phyloP scores from a whole-genome alignment of 1,139 yeast species.

The Blastobotrys ciferrii region DNA sequence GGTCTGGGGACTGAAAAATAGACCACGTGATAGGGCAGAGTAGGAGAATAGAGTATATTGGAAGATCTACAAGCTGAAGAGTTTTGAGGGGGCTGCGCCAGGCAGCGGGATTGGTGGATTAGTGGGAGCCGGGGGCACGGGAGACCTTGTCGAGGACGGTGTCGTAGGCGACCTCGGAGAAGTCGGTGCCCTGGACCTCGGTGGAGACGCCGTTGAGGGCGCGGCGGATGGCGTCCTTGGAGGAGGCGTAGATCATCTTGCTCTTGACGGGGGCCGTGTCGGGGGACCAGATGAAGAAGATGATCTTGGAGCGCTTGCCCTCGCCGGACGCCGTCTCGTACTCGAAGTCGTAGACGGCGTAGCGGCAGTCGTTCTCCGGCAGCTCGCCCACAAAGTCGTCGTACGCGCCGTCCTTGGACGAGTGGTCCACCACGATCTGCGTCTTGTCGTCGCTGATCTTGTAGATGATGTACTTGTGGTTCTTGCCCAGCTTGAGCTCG shows the following conservation, averaged over 20 bases:
- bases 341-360: constrained; percentile 95
- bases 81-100: neutral
- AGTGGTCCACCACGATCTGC: constrained; percentile 83
- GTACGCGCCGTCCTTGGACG: constrained; percentile 71
- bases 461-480: constrained; percentile 78
- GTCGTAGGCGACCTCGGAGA: constrained; percentile 93
- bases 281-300: constrained; percentile 96
- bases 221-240: constrained; percentile 96
- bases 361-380: constrained; percentile 95
- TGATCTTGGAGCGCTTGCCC: constrained; percentile 91
- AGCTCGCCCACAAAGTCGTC: constrained; percentile 81
- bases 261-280: constrained; percentile 89
- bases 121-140: constrained; percentile 70
- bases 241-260: constrained; percentile 97
- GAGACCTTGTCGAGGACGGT: constrained; percentile 87
- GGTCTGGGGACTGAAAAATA: too few species aligned
- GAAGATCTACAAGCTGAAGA: neutral
- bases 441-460: constrained; percentile 81
- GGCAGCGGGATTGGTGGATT: constrained; percentile 20
- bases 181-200: constrained; percentile 97
- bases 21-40: too few species aligned
- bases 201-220: constrained; percentile 92
- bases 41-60: too few species aligned
- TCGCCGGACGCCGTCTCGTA: constrained; percentile 87
- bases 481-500: constrained; percentile 93